Conservation (phyloP, 2,329 filamentous ascomycete genomes). For the Neofusicoccum laricinum region DNA sequence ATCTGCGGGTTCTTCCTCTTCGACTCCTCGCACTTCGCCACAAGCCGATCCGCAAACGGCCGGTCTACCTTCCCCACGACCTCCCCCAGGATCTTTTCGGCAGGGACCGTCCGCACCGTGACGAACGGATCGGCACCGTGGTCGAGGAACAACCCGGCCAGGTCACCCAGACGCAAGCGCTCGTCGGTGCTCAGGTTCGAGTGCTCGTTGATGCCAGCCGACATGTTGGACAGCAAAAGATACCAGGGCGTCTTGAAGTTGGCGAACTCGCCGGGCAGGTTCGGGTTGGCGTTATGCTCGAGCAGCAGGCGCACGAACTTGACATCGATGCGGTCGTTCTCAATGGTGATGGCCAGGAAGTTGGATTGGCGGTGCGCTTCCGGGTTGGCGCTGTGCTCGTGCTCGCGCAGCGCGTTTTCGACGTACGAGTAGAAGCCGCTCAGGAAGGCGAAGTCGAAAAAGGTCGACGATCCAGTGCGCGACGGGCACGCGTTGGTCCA, state of each 20-base stretch:
- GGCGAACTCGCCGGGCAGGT: background rate
- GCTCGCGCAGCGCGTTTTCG: background rate
- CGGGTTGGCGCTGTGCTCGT: background rate
- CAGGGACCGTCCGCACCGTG: background rate
- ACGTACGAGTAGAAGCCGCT: constrained; percentile 5
- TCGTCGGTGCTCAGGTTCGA: background rate
- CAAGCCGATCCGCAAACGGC: background rate
- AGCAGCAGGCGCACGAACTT: background rate
- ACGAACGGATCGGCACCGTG: background rate
- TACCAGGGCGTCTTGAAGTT: constrained; percentile 5
- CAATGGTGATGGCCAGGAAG: background rate
- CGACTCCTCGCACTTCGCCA: background rate
- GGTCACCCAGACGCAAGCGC: background rate
- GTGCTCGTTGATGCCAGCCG: background rate
- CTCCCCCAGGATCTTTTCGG: background rate
- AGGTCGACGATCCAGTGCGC: background rate
- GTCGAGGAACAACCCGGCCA: background rate
- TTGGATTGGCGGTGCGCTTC: background rate
- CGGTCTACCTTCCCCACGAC: background rate
- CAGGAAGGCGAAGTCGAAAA: constrained; percentile 9
- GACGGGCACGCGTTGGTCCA: constrained; percentile 8
- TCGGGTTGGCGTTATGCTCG: background rate
- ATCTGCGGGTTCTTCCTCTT: background rate
- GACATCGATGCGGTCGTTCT: background rate
- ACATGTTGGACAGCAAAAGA: background rate